These are phyloP conservation scores for Phytophthora palmivora DNA, from an alignment of 352 stramenopile species.

Conservation along the genomic window DNA sequence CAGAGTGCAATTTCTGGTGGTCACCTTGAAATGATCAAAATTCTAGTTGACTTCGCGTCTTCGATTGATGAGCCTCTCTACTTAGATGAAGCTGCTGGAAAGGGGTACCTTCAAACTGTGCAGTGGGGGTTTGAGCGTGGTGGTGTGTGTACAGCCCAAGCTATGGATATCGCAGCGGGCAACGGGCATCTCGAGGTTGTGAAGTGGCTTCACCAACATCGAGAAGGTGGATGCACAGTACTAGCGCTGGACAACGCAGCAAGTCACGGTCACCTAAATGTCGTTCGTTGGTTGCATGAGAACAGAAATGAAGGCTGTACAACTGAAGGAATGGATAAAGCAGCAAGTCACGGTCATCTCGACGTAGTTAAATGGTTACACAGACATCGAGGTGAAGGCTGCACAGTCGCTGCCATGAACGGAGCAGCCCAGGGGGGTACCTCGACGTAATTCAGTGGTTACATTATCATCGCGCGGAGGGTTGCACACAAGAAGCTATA, in stretches of 20 bases:
- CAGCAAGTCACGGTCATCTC: slow-evolving; percentile 35
- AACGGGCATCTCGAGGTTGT: slow-evolving; percentile 35
- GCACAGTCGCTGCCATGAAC: slow-evolving; percentile 38
- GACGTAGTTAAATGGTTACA: slow-evolving; percentile 46
- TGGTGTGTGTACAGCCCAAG: slow-evolving; percentile 15
- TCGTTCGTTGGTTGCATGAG: slow-evolving; percentile 31
- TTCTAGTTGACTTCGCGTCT: slow-evolving; percentile 15
- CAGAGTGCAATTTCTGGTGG: slow-evolving; percentile 30
- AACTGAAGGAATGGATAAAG: slow-evolving; percentile 39
- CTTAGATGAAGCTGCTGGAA: slow-evolving; percentile 27
- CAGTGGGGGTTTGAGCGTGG: slow-evolving; percentile 30
- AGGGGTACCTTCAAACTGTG: slow-evolving; percentile 29
- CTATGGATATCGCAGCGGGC: slow-evolving; percentile 33
- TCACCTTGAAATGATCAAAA: slow-evolving; percentile 29
- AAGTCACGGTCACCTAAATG: slow-evolving; percentile 20
- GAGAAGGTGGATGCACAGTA: slow-evolving; percentile 22
- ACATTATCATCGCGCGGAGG: slow-evolving; percentile 27
- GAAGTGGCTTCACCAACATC: slow-evolving; percentile 31
- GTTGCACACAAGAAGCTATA: slow-evolving; percentile 22
- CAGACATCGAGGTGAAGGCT: slow-evolving; percentile 36
- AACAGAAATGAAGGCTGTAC: slow-evolving; percentile 29
- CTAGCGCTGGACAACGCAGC: slow-evolving; percentile 29
- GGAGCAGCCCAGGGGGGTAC: slow-evolving; percentile 27
- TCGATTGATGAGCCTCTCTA: slow-evolving; percentile 21
- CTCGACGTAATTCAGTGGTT: slow-evolving; percentile 36